These are phyloP conservation scores for Triglochin maritima DNA, from an alignment of 106 monocot genomes.

Conservation along the genomic window DNA sequence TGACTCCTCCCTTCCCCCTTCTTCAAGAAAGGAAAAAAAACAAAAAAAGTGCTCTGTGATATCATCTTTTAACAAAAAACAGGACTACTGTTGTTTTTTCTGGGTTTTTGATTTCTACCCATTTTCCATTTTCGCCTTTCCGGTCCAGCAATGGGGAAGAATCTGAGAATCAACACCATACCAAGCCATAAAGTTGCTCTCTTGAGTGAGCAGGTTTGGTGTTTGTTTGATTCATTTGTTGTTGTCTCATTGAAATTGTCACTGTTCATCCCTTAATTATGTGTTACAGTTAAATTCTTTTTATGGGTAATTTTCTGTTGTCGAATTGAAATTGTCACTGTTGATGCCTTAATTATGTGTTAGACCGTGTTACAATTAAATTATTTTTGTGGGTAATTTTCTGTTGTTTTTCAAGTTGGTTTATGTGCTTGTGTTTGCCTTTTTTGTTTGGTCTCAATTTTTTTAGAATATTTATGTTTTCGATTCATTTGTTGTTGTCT, in stretches of 20 bases:
- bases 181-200: conserved; percentile 3
- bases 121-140: too few relatives aligned
- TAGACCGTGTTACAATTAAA: background rate
- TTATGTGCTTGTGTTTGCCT: too few relatives aligned
- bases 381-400: background rate
- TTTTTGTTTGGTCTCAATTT: too few relatives aligned
- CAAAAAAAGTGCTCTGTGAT: too few relatives aligned
- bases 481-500: too few relatives aligned
- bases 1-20: too few relatives aligned
- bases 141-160: conserved; percentile 15
- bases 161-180: conserved; percentile 27
- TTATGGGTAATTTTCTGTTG: background rate
- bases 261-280: background rate
- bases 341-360: background rate
- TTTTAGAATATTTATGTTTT: too few relatives aligned
- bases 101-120: too few relatives aligned
- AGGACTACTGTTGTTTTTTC: too few relatives aligned
- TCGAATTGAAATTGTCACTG: background rate
- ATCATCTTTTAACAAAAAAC: too few relatives aligned
- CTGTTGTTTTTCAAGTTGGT: too few relatives aligned
- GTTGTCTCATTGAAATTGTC: background rate
- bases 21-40: too few relatives aligned
- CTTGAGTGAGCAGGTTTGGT: conserved; percentile 4
- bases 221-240: background rate
- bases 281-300: background rate